Conservation (phyloP, 768 basidiomycete species). For the Cubamyces lactineus region DNA sequence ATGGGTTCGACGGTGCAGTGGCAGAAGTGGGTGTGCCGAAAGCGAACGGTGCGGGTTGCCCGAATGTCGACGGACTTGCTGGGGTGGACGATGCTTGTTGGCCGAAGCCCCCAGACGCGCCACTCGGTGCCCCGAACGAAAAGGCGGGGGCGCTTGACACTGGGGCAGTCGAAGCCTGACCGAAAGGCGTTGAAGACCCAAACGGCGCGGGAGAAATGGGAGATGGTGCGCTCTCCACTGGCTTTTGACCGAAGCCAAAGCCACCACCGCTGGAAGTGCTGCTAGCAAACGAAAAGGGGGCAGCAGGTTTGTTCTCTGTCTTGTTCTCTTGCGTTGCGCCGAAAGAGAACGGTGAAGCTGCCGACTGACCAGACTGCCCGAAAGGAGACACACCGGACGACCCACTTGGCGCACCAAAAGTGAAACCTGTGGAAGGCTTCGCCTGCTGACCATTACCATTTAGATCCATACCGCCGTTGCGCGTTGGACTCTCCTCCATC, state of each 20-base stretch:
- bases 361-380: constrained; percentile 35
- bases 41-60: constrained; percentile 31
- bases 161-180: constrained; percentile 39
- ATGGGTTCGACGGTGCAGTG: constrained; percentile 36
- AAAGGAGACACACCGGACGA: constrained; percentile 39
- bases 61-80: constrained; percentile 34
- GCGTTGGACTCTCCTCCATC: constrained; percentile 83
- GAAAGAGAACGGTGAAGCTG: constrained; percentile 26
- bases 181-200: constrained; percentile 50
- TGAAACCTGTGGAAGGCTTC: constrained; percentile 36
- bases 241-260: constrained; percentile 52
- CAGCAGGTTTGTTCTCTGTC: constrained; percentile 45
- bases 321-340: constrained; percentile 47
- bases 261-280: constrained; percentile 42
- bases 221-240: constrained; percentile 21
- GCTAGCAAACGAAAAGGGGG: constrained; percentile 49
- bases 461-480: constrained; percentile 51
- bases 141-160: constrained; percentile 27
- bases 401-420: constrained; percentile 46
- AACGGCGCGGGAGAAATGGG: constrained; percentile 28
- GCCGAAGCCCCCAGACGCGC: constrained; percentile 29
- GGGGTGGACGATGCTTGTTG: constrained; percentile 32
- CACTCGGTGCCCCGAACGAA: constrained; percentile 30
- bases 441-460: constrained; percentile 32
- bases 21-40: constrained; percentile 36